Base-by-base conservation (phyloP, 2,329 filamentous ascomycete genomes). In the Trichoderma koningii region DNA sequence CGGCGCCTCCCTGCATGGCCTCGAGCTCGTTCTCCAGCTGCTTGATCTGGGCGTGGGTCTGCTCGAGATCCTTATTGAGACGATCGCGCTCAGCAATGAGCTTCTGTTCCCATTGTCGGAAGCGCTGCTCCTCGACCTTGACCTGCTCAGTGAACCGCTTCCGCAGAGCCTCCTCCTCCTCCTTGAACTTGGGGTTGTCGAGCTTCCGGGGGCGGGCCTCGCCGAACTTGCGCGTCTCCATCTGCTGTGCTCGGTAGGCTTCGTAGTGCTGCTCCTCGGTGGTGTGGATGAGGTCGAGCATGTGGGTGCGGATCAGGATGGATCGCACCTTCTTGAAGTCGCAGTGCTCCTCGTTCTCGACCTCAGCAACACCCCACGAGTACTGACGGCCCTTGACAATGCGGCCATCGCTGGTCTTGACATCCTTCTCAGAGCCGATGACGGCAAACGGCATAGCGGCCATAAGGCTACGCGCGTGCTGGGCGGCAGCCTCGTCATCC, bases 111-210 rank as follows among this genome's bases (percentile, higher is more conserved):
- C 95, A 99, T 82, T 96, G 91, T 80, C 96, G 89, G 89, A 99
- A 99, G 71, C 95, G 89, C 83, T 97, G 93, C 83, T 99, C 95
- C 85, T 99, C 96, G 75, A 99, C 91, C 91, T 99, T 99, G 84
- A 99, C 95, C 81, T 99, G 95, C 84, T 99, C 95, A 72, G 95
- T 99, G 83, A 99, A 99, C 73, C 96, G 89, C 89, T 99, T 99
- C 82, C 95, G 89, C 70, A 99, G 88, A 68, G 92, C 91, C 85
- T 99, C 95, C 78, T 99, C 95, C 81, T 99, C 95, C 80, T 99
- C 95, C 88, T 99, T 99, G 87, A 98, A 99, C 85, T 99, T 99
- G 82, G 95, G 95, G 85, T 99, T 99, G 83, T 99, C 95, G 73
- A 99, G 85, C 87, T 99, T 99, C 81, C 94, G 87, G 72, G 95